Base-by-base conservation (phyloP, 306 rosid species). In the Prinsepia uniflora region DNA sequence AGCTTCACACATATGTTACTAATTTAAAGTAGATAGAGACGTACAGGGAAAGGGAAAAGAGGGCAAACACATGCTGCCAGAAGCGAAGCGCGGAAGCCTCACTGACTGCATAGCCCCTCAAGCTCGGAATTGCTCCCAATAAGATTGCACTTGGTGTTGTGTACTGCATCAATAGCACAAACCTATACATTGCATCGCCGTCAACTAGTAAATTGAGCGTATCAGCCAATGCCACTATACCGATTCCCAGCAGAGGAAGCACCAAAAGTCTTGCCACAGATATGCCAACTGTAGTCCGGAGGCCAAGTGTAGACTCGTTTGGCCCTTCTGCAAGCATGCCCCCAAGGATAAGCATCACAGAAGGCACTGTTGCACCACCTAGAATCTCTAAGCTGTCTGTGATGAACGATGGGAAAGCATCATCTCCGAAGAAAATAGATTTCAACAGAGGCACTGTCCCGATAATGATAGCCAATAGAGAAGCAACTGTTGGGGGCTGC, bases 321-420 rank as follows among this genome's bases (percentile, higher is more conserved):
- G 96, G 96, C 50, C 96, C 96, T 82, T 90, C 98, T 14, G 96
- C 98, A 56, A 92, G 91, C 96, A 92, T 84, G 14, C 96, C 96
- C 47, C 96, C 96, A 36, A 92, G 88, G 71, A 92, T 69, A 61
- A 92, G 98, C 98, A 92, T 88, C 73, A 90, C 96, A 44, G 86
- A 90, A 76, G 98, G 96, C 50, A 92, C 96, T 80, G 75, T 86
- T 9, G 96, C 98, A 40, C 82, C 89, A 12, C 76, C 96, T 65
- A 92, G 68, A 80, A 90, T 88, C 66, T 90, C 86, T 55, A 90
- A 82, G 75, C 93, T 90, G 75, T 84, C 92, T 7, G 86, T 92
- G 73, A 88, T 19, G 67, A 92, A 88, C 13, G 85, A 81, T 42
- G 90, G 78, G 1, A 96, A 91, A 61, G 96, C 96, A 67, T 86